phyloP scores from a whole-genome alignment of 306 rosid genomes.

The Rosa persica region DNA sequence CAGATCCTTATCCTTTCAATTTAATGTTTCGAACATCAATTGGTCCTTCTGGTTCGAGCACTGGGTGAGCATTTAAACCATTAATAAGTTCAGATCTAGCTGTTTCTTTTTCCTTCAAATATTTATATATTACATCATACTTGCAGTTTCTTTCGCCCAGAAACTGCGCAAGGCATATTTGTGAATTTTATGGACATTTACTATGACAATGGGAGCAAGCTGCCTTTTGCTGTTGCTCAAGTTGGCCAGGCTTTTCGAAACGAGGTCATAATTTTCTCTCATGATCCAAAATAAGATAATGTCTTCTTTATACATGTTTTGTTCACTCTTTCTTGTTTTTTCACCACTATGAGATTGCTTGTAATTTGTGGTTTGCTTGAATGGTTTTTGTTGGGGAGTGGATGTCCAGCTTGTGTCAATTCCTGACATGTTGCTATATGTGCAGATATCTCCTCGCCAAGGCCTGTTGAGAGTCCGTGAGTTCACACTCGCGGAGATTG shows the following conservation, averaged over 20 bases:
- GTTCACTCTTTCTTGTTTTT: not conserved
- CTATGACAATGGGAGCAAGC: conserved; percentile 76
- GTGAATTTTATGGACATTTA: conserved; percentile 86
- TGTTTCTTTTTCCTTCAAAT: not conserved
- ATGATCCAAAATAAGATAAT: not conserved
- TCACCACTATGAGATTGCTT: not conserved
- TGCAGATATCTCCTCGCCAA: conserved; percentile 95
- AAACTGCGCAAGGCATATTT: conserved; percentile 95
- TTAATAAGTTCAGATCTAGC: not conserved
- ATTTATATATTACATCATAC: not conserved
- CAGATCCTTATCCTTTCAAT: conserved; percentile 94
- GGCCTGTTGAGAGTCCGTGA: conserved; percentile 93
- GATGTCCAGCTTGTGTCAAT: not conserved
- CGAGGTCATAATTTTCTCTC: conserved; percentile 51
- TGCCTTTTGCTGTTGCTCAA: conserved; percentile 96
- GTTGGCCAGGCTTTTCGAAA: conserved; percentile 96
- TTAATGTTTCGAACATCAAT: conserved; percentile 90
- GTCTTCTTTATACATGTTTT: not conserved
- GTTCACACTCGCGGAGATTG: conserved; percentile 91
- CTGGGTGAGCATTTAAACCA: conserved; percentile 61
- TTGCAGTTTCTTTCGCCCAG: conserved; percentile 84
- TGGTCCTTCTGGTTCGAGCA: conserved; percentile 77
- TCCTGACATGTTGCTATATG: not conserved
- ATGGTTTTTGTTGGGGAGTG: not conserved
- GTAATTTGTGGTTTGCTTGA: not conserved